phyloP scores from a whole-genome alignment of 139 green algal genomes.

The Astrephomene gubernaculifera region DNA sequence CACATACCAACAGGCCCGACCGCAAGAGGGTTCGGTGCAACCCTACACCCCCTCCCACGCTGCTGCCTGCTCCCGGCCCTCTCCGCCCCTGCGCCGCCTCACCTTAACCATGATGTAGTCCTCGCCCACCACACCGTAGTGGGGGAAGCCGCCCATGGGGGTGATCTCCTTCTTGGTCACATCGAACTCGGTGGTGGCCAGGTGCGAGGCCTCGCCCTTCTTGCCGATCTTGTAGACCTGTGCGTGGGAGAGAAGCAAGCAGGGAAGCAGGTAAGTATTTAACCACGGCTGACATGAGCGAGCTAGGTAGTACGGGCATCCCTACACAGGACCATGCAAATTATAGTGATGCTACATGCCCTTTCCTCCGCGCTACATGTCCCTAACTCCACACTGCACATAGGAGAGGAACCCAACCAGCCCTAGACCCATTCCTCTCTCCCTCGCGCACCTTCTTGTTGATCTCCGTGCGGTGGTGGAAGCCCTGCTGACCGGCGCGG shows the following conservation, averaged over 20 bases:
- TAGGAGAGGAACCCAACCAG: no score
- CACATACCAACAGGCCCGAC: slow-evolving; percentile 19
- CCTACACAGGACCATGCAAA: no score
- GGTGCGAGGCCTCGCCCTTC: slow-evolving; percentile 89
- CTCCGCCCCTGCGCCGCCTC: not conserved
- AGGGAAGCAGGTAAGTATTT: no score
- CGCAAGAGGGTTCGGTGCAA: slow-evolving; percentile 37
- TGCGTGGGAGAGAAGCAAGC: not conserved
- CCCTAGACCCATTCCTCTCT: no score
- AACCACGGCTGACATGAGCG: no score
- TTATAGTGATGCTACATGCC: no score
- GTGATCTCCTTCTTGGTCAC: slow-evolving; percentile 98
- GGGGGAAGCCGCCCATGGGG: slow-evolving; percentile 98
- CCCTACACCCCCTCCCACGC: not conserved
- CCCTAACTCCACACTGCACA: no score
- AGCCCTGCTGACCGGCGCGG: slow-evolving; percentile 95
- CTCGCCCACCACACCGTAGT: slow-evolving; percentile 97
- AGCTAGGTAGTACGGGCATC: no score
- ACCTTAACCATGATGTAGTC: slow-evolving; percentile 99
- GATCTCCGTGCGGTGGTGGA: slow-evolving; percentile 99
- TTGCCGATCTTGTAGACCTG: slow-evolving; percentile 95
- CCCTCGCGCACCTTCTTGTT: slow-evolving; percentile 99
- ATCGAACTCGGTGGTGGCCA: slow-evolving; percentile 95
- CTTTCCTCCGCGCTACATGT: no score
- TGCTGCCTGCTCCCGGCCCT: not conserved